These are phyloP conservation scores for Ceratocystis cacaofunesta DNA, from an alignment of 2,329 filamentous ascomycete genomes.

Conservation along the genomic window DNA sequence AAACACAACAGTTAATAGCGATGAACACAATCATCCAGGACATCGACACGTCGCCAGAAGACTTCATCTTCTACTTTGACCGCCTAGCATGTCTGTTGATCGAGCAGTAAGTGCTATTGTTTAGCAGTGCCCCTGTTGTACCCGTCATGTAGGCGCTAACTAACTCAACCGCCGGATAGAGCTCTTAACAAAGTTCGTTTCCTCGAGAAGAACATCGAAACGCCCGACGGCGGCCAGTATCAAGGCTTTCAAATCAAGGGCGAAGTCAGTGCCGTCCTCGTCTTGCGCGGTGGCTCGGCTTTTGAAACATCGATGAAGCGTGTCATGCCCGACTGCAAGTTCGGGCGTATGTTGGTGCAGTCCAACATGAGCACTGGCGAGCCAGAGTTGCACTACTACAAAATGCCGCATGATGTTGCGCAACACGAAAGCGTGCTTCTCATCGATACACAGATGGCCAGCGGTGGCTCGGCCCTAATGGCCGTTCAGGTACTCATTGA, in stretches of 20 bases:
- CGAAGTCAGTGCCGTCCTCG: conserved; percentile 69
- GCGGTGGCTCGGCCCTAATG: conserved; percentile 76
- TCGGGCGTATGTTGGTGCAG: conserved; percentile 79
- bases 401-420: conserved; percentile 58
- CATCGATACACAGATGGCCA: conserved; percentile 87
- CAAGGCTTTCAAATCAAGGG: conserved; percentile 55
- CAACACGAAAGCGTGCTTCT: conserved; percentile 69
- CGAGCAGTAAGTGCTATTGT: conserved; percentile 49
- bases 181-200: conserved; percentile 67
- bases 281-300: conserved; percentile 76
- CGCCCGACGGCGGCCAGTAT: conserved; percentile 56
- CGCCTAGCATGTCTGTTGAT: conserved; percentile 71
- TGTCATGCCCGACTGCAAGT: conserved; percentile 83
- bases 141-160: conserved; percentile 31
- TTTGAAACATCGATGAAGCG: conserved; percentile 79
- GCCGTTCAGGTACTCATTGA: conserved; percentile 91
- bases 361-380: conserved; percentile 74
- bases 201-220: conserved; percentile 46
- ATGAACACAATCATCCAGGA: conserved; percentile 88
- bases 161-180: conserved; percentile 28
- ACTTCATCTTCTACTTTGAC: conserved; percentile 97
- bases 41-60: conserved; percentile 62
- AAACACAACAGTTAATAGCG: conserved; percentile 65
- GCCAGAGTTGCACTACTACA: conserved; percentile 82
- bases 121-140: conserved; percentile 46